Evolutionary conservation across 2,329 filamentous ascomycete species (phyloP).

Genomic region (Talaromyces sp.): DNA sequence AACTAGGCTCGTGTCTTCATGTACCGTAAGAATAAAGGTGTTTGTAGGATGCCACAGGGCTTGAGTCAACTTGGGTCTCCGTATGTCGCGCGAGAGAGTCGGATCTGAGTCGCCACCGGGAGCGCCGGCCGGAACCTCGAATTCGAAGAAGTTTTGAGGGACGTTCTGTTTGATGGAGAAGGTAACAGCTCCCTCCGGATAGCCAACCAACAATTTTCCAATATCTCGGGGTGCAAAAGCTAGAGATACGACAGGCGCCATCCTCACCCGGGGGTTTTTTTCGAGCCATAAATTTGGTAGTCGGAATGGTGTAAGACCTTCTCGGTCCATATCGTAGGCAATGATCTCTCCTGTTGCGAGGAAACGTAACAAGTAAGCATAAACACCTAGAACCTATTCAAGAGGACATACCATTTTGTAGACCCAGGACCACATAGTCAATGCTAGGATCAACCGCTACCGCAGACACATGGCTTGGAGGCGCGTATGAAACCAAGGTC

Average conservation of each 20-base stretch:
- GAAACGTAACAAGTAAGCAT: neutral
- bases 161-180: conserved; percentile 94
- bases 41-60: conserved; percentile 94
- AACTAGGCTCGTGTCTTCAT: conserved; percentile 87
- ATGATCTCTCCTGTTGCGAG: conserved; percentile 64
- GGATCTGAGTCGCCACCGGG: conserved; percentile 73
- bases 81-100: conserved; percentile 56
- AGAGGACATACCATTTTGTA: conserved; percentile 59
- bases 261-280: conserved; percentile 63
- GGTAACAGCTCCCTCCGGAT: conserved; percentile 78
- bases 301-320: conserved; percentile 70
- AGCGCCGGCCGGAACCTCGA: conserved; percentile 75
- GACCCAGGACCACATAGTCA: conserved; percentile 86
- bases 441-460: conserved; percentile 83
- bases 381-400: neutral
- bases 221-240: conserved; percentile 89
- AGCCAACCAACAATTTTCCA: conserved; percentile 86
- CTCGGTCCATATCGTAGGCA: conserved; percentile 89
- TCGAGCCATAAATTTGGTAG: conserved; percentile 85
- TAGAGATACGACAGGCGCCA: conserved; percentile 68
- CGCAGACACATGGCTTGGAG: conserved; percentile 71
- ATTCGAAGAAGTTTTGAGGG: conserved; percentile 74
- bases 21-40: conserved; percentile 79
- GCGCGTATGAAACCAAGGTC: conserved; percentile 66
- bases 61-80: conserved; percentile 73